Evolutionary conservation across 495 filamentous ascomycete genomes (phyloP).

Genomic region (Rhypophila decipiens): DNA sequence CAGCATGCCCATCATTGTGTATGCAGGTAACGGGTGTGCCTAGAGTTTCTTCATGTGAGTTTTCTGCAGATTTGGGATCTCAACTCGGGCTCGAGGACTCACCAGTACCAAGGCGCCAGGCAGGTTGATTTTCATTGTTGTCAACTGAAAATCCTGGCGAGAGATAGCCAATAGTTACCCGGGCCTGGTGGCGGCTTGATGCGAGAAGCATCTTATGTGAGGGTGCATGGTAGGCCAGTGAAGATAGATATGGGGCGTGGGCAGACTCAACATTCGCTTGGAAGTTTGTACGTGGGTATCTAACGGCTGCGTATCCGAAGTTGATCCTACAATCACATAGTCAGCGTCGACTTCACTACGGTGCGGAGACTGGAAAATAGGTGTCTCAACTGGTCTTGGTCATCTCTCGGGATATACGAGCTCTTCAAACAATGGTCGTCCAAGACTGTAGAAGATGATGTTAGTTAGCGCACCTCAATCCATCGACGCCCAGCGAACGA

Average conservation of each 20-base stretch:
- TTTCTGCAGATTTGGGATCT: no score
- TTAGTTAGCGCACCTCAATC: not conserved
- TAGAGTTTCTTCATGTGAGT: no score
- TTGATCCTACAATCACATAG: conserved; percentile 8
- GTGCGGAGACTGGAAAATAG: not conserved
- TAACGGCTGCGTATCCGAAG: conserved; percentile 2
- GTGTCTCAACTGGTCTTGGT: conserved; percentile 13
- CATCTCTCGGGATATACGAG: conserved; percentile 20
- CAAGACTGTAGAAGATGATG: not conserved
- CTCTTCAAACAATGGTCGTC: conserved; percentile 1
- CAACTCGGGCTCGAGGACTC: no score
- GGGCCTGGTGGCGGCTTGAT: no score
- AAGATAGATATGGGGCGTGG: conserved; percentile 7
- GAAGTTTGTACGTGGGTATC: conserved; percentile 1
- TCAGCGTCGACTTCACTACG: not conserved
- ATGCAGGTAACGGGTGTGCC: no score
- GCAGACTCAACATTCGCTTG: not conserved
- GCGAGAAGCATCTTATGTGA: conserved; percentile 22
- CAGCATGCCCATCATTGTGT: no score
- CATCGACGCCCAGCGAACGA: no score
- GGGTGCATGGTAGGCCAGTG: conserved; percentile 25
- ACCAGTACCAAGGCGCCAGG: conserved; percentile 10
- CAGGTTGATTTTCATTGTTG: conserved; percentile 4
- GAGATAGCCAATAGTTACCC: conserved; percentile 9
- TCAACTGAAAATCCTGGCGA: conserved; percentile 3